Conservation (phyloP, 768 basidiomycete genomes). For the Amanita molliuscula region DNA sequence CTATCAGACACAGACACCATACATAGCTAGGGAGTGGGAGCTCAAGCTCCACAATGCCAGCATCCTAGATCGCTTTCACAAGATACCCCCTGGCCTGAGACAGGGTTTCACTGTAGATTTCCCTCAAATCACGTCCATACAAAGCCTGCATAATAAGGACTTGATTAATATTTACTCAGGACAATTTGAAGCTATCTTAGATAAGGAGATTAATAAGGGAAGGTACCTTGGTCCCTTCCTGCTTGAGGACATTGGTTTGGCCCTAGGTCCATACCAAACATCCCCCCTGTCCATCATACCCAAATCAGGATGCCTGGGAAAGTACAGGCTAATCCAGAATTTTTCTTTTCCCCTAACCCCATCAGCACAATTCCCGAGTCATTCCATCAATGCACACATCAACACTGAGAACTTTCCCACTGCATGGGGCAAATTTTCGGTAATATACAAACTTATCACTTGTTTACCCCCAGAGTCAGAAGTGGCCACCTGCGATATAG, state of each 20-base stretch:
- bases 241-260: background rate
- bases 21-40: background rate
- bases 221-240: background rate
- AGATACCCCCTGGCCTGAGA: background rate
- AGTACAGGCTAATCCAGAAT: conserved; percentile 17
- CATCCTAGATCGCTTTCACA: background rate
- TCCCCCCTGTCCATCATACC: conserved; percentile 18
- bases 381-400: conserved; percentile 15
- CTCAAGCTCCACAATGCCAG: background rate
- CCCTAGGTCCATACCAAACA: conserved; percentile 19
- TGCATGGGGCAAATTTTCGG: conserved; percentile 18
- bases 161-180: background rate
- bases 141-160: background rate
- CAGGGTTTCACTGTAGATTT: background rate
- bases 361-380: background rate
- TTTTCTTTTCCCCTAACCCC: conserved; percentile 11
- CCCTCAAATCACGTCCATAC: background rate
- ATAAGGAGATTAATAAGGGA: background rate
- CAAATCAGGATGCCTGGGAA: conserved; percentile 14
- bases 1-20: background rate
- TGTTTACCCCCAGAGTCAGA: conserved; percentile 27
- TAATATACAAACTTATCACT: conserved; percentile 12
- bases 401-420: conserved; percentile 19
- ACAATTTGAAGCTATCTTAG: background rate
- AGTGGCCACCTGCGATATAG: conserved; percentile 24